phyloP scores from a whole-genome alignment of 805 yeast genomes.

The Suhomyces canberraensis region DNA sequence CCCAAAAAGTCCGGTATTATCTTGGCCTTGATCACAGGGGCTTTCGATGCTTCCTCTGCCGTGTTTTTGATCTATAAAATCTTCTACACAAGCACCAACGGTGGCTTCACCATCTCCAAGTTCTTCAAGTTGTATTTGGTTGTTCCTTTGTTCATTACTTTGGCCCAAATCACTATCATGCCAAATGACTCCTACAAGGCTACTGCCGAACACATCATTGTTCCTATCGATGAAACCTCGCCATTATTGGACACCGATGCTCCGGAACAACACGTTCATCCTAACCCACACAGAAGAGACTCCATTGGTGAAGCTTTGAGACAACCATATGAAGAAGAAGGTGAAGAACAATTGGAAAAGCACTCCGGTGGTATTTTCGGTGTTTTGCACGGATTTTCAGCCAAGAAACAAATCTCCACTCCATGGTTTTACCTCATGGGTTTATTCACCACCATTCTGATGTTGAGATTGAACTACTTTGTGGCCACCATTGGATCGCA shows the following conservation, averaged over 20 bases:
- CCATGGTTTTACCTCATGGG: slow-evolving; percentile 53
- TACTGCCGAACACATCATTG: slow-evolving; percentile 26
- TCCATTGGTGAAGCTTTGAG: slow-evolving; percentile 57
- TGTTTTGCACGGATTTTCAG: slow-evolving; percentile 50
- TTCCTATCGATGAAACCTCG: slow-evolving; percentile 39
- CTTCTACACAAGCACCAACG: slow-evolving; percentile 31
- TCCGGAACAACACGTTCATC: background rate
- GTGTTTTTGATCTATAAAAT: slow-evolving; percentile 48
- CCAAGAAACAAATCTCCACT: slow-evolving; percentile 46
- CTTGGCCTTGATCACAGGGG: slow-evolving; percentile 54
- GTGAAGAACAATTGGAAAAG: slow-evolving; percentile 35
- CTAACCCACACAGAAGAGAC: slow-evolving; percentile 36
- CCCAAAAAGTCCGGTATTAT: slow-evolving; percentile 52
- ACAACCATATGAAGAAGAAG: slow-evolving; percentile 51
- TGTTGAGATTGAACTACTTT: slow-evolving; percentile 56
- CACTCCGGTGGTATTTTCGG: slow-evolving; percentile 50
- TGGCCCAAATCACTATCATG: slow-evolving; percentile 47
- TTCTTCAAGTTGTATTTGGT: slow-evolving; percentile 47
- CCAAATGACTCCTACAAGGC: slow-evolving; percentile 49
- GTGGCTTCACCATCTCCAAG: slow-evolving; percentile 35
- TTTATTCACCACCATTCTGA: slow-evolving; percentile 50
- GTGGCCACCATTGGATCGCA: slow-evolving; percentile 59
- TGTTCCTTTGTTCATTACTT: slow-evolving; percentile 48
- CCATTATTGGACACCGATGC: slow-evolving; percentile 40
- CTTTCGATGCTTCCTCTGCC: slow-evolving; percentile 58